Evolutionary conservation across 768 basidiomycete species (phyloP).

Genomic region (Suillus tomentosus): DNA sequence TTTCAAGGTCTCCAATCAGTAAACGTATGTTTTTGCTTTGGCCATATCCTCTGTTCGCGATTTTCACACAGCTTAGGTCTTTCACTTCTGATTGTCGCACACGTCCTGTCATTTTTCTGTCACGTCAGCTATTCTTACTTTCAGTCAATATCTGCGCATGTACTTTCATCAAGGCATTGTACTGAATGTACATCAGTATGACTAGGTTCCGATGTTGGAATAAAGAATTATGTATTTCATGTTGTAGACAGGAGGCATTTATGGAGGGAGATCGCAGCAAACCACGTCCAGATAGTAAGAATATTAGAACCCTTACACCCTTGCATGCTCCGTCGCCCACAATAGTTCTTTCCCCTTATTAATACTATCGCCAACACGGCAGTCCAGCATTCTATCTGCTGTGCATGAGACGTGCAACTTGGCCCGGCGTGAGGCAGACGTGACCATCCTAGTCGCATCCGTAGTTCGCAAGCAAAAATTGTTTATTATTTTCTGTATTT

Average conservation of each 20-base stretch:
- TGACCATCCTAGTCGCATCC: background rate
- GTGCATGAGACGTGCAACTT: background rate
- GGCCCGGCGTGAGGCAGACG: background rate
- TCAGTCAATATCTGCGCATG: conserved; percentile 8
- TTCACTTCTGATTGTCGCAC: conserved; percentile 10
- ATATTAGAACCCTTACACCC: background rate
- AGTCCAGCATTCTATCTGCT: background rate
- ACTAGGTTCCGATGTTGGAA: conserved; percentile 5
- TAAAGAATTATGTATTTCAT: conserved; percentile 11
- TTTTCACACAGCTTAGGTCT: background rate
- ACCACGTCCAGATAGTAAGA: background rate
- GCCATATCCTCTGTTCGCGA: background rate
- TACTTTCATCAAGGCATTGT: conserved; percentile 11
- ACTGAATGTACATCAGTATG: conserved; percentile 10
- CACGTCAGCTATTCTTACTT: conserved; percentile 8
- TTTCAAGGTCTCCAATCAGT: conserved; percentile 4
- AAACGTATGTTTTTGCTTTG: background rate
- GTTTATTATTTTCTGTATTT: background rate
- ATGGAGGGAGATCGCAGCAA: background rate
- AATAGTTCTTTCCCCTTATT: background rate
- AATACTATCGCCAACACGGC: background rate
- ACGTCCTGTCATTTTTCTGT: conserved; percentile 12
- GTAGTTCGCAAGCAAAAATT: no score
- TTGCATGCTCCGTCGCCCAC: background rate
- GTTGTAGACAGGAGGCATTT: conserved; percentile 9